These are phyloP conservation scores for Lumnitzera racemosa DNA, from an alignment of 345 rosid species.

Conservation along the genomic window DNA sequence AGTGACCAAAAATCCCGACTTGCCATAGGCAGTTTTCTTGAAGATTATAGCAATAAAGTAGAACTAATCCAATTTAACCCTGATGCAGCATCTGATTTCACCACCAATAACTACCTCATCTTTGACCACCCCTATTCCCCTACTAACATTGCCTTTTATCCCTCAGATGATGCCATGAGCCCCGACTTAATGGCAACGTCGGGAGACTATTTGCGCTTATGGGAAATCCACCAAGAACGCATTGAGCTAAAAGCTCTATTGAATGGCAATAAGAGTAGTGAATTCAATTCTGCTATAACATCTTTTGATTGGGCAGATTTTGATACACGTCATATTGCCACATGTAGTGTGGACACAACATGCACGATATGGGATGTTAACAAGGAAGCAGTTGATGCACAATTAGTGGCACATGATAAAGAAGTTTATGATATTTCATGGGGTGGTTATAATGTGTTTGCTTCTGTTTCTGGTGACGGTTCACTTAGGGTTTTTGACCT, in stretches of 20 bases:
- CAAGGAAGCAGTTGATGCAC: conserved; percentile 31
- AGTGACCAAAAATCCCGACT: conserved; percentile 31
- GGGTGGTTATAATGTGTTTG: conserved; percentile 50
- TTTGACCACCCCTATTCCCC: conserved; percentile 62
- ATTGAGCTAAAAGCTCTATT: conserved; percentile 37
- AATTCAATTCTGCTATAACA: conserved; percentile 42
- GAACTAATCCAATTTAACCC: conserved; percentile 41
- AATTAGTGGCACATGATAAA: conserved; percentile 54
- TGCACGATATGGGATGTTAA: conserved; percentile 54
- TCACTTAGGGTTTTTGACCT: conserved; percentile 52
- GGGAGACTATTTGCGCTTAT: conserved; percentile 48
- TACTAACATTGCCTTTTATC: conserved; percentile 51
- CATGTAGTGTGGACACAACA: conserved; percentile 41
- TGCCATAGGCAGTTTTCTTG: conserved; percentile 50
- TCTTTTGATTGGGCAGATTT: conserved; percentile 63
- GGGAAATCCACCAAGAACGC: conserved; percentile 44
- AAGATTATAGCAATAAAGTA: conserved; percentile 44
- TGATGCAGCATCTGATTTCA: conserved; percentile 22
- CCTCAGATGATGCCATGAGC: conserved; percentile 28
- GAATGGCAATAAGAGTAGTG: conserved; percentile 32
- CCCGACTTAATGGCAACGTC: conserved; percentile 46
- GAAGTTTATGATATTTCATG: conserved; percentile 57
- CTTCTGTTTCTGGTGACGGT: conserved; percentile 54
- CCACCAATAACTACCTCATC: conserved; percentile 31
- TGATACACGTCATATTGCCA: conserved; percentile 31